phyloP scores from a whole-genome alignment of 441 rosid genomes.

The Jatropha multifida region DNA sequence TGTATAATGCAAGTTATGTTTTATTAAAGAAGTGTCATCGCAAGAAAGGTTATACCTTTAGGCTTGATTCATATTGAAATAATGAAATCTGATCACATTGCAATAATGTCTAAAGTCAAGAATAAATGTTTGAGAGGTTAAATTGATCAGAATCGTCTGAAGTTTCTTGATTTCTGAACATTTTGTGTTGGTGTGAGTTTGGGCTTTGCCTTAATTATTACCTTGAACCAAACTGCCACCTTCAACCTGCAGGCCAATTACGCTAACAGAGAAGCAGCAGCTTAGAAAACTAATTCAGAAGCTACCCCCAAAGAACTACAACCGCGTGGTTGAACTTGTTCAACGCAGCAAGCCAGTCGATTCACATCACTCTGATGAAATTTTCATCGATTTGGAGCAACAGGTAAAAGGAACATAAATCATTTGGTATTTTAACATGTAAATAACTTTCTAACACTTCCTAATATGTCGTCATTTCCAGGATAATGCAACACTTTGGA shows the following conservation, averaged over 20 bases:
- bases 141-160: not conserved
- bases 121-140: not conserved
- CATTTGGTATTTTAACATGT: not conserved
- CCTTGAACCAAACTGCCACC: constrained; percentile 12
- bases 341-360: constrained; percentile 23
- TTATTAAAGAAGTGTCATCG: not conserved
- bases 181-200: not conserved
- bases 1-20: not conserved
- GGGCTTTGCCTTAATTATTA: not conserved
- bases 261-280: constrained; percentile 43
- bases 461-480: constrained; percentile 24
- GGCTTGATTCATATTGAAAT: not conserved
- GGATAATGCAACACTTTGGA: constrained; percentile 51
- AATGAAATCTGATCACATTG: not conserved
- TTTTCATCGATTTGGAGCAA: constrained; percentile 43
- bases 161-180: not conserved
- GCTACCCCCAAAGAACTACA: constrained; percentile 47
- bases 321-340: constrained; percentile 46
- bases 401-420: constrained; percentile 35
- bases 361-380: constrained; percentile 21
- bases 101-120: not conserved
- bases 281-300: constrained; percentile 46
- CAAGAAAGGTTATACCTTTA: not conserved
- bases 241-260: constrained; percentile 49
- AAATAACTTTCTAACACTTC: constrained; percentile 1